phyloP scores from a whole-genome alignment of 2,329 filamentous ascomycete genomes.

The Scedosporium minutisporum region DNA sequence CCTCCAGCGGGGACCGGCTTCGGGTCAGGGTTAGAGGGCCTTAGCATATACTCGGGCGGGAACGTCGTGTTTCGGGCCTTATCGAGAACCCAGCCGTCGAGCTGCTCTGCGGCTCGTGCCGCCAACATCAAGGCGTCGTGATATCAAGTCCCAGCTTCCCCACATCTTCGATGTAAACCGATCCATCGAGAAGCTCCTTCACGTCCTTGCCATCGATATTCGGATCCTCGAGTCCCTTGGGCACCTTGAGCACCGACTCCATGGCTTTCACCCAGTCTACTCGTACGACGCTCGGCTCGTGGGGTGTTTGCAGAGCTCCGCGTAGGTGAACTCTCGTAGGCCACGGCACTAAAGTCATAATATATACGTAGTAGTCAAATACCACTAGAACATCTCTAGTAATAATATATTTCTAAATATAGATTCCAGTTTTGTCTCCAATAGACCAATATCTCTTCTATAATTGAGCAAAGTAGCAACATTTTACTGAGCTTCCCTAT shows the following conservation, averaged over 20 bases:
- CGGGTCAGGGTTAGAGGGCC: conserved; percentile 75
- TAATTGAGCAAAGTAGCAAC: too few relatives aligned
- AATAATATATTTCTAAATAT: too few relatives aligned
- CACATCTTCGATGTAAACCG: conserved; percentile 41
- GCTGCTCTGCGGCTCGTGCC: conserved; percentile 66
- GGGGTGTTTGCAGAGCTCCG: conserved; percentile 49
- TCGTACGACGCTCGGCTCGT: conserved; percentile 40
- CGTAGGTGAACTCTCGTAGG: conserved; percentile 59
- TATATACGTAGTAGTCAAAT: too few relatives aligned
- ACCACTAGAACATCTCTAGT: too few relatives aligned
- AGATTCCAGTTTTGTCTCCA: too few relatives aligned
- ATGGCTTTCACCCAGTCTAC: conserved; percentile 62
- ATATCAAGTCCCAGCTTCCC: conserved; percentile 55
- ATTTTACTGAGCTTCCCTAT: too few relatives aligned
- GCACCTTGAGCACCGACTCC: conserved; percentile 45
- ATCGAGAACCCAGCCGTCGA: conserved; percentile 72
- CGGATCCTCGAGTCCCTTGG: conserved; percentile 61
- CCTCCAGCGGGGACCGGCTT: conserved; percentile 59
- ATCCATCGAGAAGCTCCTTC: conserved; percentile 43
- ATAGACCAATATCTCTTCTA: too few relatives aligned
- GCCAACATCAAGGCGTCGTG: conserved; percentile 71
- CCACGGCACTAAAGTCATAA: too few relatives aligned
- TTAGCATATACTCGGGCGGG: conserved; percentile 63
- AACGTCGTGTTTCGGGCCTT: conserved; percentile 56
- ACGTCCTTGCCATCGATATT: conserved; percentile 59